Conservation (phyloP, 208 protist species). For the Perkinsela sp. region DNA sequence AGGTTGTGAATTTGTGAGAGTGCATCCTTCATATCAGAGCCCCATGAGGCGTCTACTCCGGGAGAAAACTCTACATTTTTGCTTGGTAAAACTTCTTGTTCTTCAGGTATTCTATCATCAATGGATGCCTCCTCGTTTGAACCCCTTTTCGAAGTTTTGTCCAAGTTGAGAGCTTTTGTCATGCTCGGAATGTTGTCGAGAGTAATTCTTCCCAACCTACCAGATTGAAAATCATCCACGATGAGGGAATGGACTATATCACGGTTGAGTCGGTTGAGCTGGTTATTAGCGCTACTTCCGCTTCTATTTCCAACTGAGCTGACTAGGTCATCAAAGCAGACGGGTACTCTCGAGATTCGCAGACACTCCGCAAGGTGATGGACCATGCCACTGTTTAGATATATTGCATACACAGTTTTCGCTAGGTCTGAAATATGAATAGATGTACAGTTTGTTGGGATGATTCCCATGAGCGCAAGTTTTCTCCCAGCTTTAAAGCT, state of each 20-base stretch:
- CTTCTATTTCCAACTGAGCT: constrained; percentile 54
- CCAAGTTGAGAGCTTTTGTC: background rate
- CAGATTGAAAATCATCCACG: constrained; percentile 46
- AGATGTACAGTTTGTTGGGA: constrained; percentile 45
- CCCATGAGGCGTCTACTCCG: too few relatives aligned
- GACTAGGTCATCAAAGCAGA: constrained; percentile 62
- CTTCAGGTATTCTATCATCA: too few relatives aligned
- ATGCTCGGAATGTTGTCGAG: constrained; percentile 31
- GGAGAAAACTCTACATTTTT: too few relatives aligned
- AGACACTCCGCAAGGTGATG: constrained; percentile 57
- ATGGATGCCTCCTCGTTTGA: too few relatives aligned
- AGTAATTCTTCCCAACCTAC: constrained; percentile 37
- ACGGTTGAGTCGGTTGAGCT: constrained; percentile 38
- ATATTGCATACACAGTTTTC: constrained; percentile 46
- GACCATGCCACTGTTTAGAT: constrained; percentile 15
- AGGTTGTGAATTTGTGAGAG: too few relatives aligned
- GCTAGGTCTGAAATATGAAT: constrained; percentile 23
- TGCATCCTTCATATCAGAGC: too few relatives aligned
- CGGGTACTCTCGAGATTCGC: constrained; percentile 30
- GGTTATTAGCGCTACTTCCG: constrained; percentile 33
- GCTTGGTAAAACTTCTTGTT: too few relatives aligned
- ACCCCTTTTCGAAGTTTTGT: too few relatives aligned
- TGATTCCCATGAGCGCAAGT: constrained; percentile 39
- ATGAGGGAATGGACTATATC: constrained; percentile 29
- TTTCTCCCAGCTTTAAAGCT: constrained; percentile 47